Conservation (phyloP, 441 rosid species). For the Corymbia citriodora region DNA sequence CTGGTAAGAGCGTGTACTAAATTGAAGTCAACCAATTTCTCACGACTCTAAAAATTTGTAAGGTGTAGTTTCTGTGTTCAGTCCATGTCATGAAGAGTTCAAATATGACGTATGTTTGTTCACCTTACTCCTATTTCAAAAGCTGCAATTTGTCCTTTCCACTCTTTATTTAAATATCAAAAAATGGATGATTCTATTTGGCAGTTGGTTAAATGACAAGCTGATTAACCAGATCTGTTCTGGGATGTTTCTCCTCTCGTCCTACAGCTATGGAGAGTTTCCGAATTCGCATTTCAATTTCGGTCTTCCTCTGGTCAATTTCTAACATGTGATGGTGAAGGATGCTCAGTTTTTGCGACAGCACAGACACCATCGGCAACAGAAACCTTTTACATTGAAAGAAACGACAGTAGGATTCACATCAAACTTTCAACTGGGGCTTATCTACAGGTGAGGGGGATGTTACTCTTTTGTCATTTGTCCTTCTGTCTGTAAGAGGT, state of each 20-base stretch:
- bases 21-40: neutral
- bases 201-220: neutral
- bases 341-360: slow-evolving; percentile 42
- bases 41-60: neutral
- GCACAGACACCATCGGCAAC: slow-evolving; percentile 36
- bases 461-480: neutral
- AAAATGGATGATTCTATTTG: neutral
- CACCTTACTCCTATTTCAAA: neutral
- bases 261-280: slow-evolving; percentile 63
- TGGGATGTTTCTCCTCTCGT: neutral
- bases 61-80: neutral
- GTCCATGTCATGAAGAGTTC: neutral
- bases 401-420: slow-evolving; percentile 41
- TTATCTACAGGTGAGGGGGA: slow-evolving; percentile 52
- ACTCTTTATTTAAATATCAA: neutral
- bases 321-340: slow-evolving; percentile 53
- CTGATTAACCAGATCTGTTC: neutral
- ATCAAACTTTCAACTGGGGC: slow-evolving; percentile 40
- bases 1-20: neutral
- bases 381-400: slow-evolving; percentile 50
- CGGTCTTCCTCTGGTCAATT: slow-evolving; percentile 56
- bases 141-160: neutral
- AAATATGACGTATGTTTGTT: neutral
- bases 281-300: slow-evolving; percentile 47
- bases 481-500: neutral